Conservation (phyloP, 805 yeast species). For the Metschnikowia aberdeeniae region DNA sequence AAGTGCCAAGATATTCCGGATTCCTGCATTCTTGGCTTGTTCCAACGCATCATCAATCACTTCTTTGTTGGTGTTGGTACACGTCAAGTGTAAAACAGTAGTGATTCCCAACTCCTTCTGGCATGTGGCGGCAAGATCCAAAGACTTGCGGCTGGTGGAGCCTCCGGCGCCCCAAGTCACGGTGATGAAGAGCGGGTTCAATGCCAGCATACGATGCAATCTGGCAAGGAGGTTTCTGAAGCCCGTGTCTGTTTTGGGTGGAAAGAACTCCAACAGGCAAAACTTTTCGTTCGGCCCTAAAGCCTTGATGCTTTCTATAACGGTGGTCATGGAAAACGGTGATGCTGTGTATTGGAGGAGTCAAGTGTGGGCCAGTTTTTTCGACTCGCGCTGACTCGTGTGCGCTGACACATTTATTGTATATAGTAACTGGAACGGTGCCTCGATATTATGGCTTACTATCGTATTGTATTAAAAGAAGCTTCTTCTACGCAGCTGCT, state of each 20-base stretch:
- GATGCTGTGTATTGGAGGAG: not conserved
- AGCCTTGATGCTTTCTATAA: conserved; percentile 31
- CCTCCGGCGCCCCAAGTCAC: conserved; percentile 99
- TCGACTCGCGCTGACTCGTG: conserved; percentile 10
- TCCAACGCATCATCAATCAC: conserved; percentile 76
- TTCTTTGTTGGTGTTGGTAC: conserved; percentile 82
- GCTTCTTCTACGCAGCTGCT: too few species aligned
- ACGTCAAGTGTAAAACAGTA: conserved; percentile 90
- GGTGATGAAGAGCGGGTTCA: conserved; percentile 86
- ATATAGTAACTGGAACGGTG: not conserved
- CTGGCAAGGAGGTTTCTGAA: conserved; percentile 80
- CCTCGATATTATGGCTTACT: too few species aligned
- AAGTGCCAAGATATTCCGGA: conserved; percentile 83
- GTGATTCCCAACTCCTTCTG: conserved; percentile 76
- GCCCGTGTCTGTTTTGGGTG: conserved; percentile 93
- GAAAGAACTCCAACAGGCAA: conserved; percentile 91
- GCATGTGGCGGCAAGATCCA: conserved; percentile 76
- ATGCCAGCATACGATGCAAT: conserved; percentile 79
- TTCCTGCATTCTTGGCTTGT: conserved; percentile 71
- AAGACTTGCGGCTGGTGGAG: conserved; percentile 79
- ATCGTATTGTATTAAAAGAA: too few species aligned
- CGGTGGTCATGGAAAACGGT: conserved; percentile 14
- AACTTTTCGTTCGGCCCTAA: conserved; percentile 53
- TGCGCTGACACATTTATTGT: conserved; percentile 1
- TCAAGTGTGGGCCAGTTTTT: not conserved